Evolutionary conservation across 208 protist species (phyloP), one percentile per base, ranked within the genome.

Genomic region (Novymonas esmeraldas): DNA sequence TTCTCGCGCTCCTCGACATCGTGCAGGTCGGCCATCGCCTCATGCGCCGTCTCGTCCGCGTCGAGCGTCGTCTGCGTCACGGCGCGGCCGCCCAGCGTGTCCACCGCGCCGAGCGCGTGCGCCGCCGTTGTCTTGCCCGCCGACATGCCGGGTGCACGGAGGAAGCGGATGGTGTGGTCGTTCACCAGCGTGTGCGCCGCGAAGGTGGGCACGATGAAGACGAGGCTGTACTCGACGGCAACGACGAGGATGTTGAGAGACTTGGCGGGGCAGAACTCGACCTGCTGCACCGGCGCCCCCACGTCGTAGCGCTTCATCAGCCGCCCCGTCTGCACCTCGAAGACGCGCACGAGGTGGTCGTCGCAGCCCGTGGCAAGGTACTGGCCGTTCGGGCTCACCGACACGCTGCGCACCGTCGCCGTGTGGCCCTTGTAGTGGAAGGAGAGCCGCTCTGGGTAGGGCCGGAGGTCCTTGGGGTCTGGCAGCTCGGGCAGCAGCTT

Each of bases 401-500:
- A 92, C 39, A 99, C 61, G 45, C 87, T 90, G 34, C 95, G 93
- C 36, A 99, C 97, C 20, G 89, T 93, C 45, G 64, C 90, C 16
- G 88, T 98, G 86, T 99, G 98, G 11, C 98, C 98, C 65, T 96
- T 94, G 85, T 97, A 99, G 58, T 93, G 83, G 44, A 99, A 87
- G 52, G 87, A 93, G n/a, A 98, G 86, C 44, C 78, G 66, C 64
- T 98, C 95, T 24, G 99, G 99, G 89, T 98, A 99, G n/a, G 99
- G 99, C 36, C 97, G 93, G 34, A 99, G 95, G 45, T 99, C 98
- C 76, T 95, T 85, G 24, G 97, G 97, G 50, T 98, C 90, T 11
- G 99, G 99, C 46, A 99, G 86, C 64, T 98, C 89, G 6, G 99
- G 99, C 18, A 99, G 79, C 28, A 99, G 87, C 56, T 93, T 91